phyloP scores from a whole-genome alignment of 1,284 basidiomycete species.

The Marasmius tenuissimus region DNA sequence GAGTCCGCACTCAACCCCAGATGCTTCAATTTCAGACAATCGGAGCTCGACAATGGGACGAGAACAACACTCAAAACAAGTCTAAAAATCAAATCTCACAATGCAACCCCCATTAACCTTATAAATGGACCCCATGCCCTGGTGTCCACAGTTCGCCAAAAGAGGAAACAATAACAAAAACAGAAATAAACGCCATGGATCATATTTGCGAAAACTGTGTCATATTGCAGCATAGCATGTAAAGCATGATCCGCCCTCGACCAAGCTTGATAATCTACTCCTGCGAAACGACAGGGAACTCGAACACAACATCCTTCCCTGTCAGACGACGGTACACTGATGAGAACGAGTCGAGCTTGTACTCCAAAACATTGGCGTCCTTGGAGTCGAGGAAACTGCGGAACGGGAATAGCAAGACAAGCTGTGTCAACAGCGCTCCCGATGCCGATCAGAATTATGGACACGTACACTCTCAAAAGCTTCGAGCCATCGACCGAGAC shows the following conservation, averaged over 20 bases:
- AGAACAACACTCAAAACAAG: not conserved
- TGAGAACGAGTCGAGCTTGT: slow-evolving; percentile 98
- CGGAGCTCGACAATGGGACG: no score
- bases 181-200: slow-evolving; percentile 6
- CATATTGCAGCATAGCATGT: slow-evolving; percentile 17
- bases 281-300: slow-evolving; percentile 76
- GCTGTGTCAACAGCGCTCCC: no score
- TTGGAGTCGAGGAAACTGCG: slow-evolving; percentile 94
- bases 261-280: slow-evolving; percentile 44
- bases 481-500: slow-evolving; percentile 89
- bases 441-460: not conserved
- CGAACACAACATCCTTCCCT: slow-evolving; percentile 91
- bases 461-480: slow-evolving; percentile 89
- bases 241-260: slow-evolving; percentile 12
- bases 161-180: slow-evolving; percentile 10
- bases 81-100: not conserved
- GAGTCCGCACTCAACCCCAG: not conserved
- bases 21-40: not conserved
- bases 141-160: not conserved
- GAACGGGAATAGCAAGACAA: slow-evolving; percentile 1
- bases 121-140: no score
- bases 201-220: slow-evolving; percentile 10
- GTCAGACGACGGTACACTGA: slow-evolving; percentile 93
- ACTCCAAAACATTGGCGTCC: slow-evolving; percentile 97
- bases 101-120: no score